A percentile compares a stretch with the other conserved stretches of the same genome.
Conservation (phyloP, 495 filamentous ascomycete species). For the Glonium stellatum region DNA sequence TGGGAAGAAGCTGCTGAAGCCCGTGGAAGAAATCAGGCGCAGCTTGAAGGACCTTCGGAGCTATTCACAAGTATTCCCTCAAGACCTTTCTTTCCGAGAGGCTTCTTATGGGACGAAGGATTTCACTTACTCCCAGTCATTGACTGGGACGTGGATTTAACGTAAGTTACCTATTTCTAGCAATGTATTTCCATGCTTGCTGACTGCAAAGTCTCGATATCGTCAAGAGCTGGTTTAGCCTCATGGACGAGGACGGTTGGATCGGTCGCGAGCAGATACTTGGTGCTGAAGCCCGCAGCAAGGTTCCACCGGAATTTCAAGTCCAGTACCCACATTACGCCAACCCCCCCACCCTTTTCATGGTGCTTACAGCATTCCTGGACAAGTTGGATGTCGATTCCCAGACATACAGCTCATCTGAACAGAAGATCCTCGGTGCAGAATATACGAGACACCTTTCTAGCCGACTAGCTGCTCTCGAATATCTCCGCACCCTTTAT, state of each 20-base stretch:
- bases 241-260: conserved; percentile 97
- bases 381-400: conserved; percentile 50
- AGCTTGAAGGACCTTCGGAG: conserved; percentile 75
- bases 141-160: conserved; percentile 89
- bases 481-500: conserved; percentile 76
- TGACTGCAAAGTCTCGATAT: conserved; percentile 60
- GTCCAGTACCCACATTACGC: conserved; percentile 96
- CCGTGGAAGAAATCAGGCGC: conserved; percentile 54
- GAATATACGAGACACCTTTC: conserved; percentile 55
- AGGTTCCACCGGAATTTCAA: conserved; percentile 93
- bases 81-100: conserved; percentile 89
- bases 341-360: conserved; percentile 94
- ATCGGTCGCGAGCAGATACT: conserved; percentile 96
- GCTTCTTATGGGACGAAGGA: conserved; percentile 97
- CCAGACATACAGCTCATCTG: conserved; percentile 6
- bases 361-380: conserved; percentile 75
- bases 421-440: conserved; percentile 30
- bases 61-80: conserved; percentile 92
- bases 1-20: conserved; percentile 87
- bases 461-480: conserved; percentile 58
- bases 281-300: conserved; percentile 87
- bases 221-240: conserved; percentile 88
- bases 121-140: conserved; percentile 89
- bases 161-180: conserved; percentile 40
- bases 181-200: neutral